Evolutionary conservation across 1,284 basidiomycete species (phyloP).

Genomic region (Cryptococcus depauperatus): DNA sequence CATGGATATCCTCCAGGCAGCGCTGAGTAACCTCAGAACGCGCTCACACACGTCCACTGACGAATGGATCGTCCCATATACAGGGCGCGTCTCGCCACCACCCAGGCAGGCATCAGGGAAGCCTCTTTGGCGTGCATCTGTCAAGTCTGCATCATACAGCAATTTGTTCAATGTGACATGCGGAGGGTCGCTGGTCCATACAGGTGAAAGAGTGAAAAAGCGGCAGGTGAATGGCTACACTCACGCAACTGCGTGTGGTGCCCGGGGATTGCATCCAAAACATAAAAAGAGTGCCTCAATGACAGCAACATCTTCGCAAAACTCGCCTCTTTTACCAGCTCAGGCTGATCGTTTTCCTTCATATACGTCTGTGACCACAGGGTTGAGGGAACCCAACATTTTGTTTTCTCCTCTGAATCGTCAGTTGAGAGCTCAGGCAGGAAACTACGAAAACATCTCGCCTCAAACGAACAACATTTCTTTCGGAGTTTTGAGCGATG

Average conservation of each 20-base stretch:
- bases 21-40: neutral
- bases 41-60: constrained; percentile 9
- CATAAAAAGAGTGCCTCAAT: neutral
- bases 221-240: neutral
- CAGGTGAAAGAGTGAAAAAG: neutral
- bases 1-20: constrained; percentile 1
- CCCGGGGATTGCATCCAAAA: neutral
- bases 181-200: neutral
- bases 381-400: constrained; percentile 29
- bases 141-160: constrained; percentile 3
- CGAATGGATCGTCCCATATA: constrained; percentile 31
- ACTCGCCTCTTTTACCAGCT: too few species aligned
- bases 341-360: constrained; percentile 16
- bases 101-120: constrained; percentile 2
- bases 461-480: neutral
- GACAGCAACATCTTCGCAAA: neutral
- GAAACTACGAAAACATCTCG: neutral
- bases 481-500: neutral
- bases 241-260: constrained; percentile 1
- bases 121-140: constrained; percentile 13
- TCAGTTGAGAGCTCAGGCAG: constrained; percentile 14
- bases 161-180: constrained; percentile 15
- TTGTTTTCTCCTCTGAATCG: constrained; percentile 36
- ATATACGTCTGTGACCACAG: constrained; percentile 33
- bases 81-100: neutral